These are phyloP conservation scores for Fusarium sp. DNA, from an alignment of 2,329 filamentous ascomycete genomes.

Conservation along the genomic window DNA sequence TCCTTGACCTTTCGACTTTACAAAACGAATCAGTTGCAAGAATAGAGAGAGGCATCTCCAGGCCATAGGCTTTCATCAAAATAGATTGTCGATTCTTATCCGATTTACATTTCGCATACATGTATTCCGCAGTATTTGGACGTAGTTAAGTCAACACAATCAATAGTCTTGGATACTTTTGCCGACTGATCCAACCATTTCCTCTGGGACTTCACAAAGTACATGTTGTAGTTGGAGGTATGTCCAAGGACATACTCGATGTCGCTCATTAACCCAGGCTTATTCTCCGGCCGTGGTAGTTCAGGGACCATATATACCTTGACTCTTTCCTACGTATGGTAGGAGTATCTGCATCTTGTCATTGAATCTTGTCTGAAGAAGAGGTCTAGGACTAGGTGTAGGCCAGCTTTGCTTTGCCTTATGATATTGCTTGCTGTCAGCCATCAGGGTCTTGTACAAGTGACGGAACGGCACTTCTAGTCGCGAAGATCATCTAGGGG, in stretches of 20 bases:
- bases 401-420: not conserved
- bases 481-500: too few species aligned
- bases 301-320: rapidly evolving
- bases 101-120: not conserved
- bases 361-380: not conserved
- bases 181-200: not conserved
- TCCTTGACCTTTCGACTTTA: not conserved
- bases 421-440: too few species aligned
- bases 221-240: not conserved
- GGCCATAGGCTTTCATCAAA: not conserved
- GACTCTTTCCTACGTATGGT: not conserved
- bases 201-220: not conserved
- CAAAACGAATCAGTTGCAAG: not conserved
- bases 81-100: not conserved
- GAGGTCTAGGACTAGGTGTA: not conserved
- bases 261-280: not conserved
- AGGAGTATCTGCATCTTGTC: not conserved
- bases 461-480: too few species aligned
- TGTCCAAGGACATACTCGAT: not conserved
- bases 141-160: not conserved
- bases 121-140: rapidly evolving
- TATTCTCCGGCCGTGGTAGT: not conserved
- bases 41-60: rapidly evolving
- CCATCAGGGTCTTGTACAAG: too few species aligned
- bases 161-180: not conserved